Conservation (phyloP, 108 stramenopile species). For the Stephanodiscus minutulus region DNA sequence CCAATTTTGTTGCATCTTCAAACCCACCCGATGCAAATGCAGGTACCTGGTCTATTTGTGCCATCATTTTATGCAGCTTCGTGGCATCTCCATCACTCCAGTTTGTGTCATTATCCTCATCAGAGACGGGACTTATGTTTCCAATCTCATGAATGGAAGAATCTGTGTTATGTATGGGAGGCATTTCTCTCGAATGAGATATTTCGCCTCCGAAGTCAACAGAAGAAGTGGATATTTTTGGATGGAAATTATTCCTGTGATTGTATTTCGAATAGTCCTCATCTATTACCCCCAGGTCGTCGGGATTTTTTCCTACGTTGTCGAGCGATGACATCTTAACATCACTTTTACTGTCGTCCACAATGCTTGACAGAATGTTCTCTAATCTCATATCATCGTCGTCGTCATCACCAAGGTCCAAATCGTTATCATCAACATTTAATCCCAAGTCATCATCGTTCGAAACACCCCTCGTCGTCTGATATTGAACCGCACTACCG, state of each 20-base stretch:
- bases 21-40: slow-evolving; percentile 21
- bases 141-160: background rate
- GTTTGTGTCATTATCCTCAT: slow-evolving; percentile 22
- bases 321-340: background rate
- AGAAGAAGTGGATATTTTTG: background rate
- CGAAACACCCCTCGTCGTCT: slow-evolving; percentile 8
- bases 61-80: slow-evolving; percentile 15
- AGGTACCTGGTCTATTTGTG: slow-evolving; percentile 3
- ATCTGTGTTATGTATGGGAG: slow-evolving; percentile 7
- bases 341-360: background rate
- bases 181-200: background rate
- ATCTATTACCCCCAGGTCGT: background rate
- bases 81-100: slow-evolving; percentile 30
- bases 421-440: slow-evolving; percentile 3
- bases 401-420: slow-evolving; percentile 13
- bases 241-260: background rate
- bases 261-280: background rate
- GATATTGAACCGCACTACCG: background rate
- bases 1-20: slow-evolving; percentile 7
- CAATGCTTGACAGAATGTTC: slow-evolving; percentile 29
- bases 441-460: slow-evolving; percentile 16
- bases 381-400: slow-evolving; percentile 24
- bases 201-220: background rate
- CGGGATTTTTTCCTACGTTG: background rate
- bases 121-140: background rate